Evolutionary conservation across 176 grass and related monocot genomes (phyloP).

Genomic region (Oryza meyeriana): DNA sequence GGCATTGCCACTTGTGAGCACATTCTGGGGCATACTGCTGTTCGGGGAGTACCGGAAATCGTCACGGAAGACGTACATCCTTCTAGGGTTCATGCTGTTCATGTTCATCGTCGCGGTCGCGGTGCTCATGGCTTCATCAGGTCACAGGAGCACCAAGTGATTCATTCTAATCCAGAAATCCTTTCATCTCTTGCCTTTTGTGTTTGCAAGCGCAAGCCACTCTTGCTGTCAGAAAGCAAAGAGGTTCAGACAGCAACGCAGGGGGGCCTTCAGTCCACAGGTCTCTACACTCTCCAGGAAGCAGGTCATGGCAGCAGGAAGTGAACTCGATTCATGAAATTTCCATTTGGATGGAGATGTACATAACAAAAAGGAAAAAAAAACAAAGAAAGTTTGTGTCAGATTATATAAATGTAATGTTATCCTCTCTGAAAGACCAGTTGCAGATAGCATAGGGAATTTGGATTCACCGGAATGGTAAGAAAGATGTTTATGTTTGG

Average conservation of each 20-base stretch:
- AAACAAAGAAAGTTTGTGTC: not conserved
- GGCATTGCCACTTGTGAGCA: conserved; percentile 83
- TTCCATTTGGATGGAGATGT: conserved; percentile 21
- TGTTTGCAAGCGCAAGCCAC: not conserved
- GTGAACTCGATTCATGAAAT: conserved; percentile 14
- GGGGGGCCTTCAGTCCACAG: not conserved
- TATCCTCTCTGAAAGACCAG: not conserved
- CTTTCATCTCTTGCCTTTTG: not conserved
- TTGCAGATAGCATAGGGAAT: not conserved
- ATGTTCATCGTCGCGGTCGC: conserved; percentile 79
- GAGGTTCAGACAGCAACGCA: not conserved
- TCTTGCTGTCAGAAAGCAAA: conserved; percentile 13
- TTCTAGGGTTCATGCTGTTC: conserved; percentile 71
- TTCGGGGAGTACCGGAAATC: conserved; percentile 78
- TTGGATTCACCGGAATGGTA: not conserved
- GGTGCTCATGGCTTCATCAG: conserved; percentile 90
- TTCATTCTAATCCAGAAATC: not conserved
- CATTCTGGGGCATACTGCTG: conserved; percentile 74
- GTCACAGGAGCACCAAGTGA: conserved; percentile 64
- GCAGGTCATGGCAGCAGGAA: not conserved
- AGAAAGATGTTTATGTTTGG: not conserved
- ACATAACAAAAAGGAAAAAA: not conserved
- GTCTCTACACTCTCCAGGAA: not conserved
- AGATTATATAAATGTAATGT: not conserved
- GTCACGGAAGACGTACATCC: conserved; percentile 53